Percentiles rank a stretch among this genome's conserved stretches.
Evolutionary conservation across 2,329 filamentous ascomycete genomes (phyloP).

Genomic region (Colletotrichum tofieldiae): DNA sequence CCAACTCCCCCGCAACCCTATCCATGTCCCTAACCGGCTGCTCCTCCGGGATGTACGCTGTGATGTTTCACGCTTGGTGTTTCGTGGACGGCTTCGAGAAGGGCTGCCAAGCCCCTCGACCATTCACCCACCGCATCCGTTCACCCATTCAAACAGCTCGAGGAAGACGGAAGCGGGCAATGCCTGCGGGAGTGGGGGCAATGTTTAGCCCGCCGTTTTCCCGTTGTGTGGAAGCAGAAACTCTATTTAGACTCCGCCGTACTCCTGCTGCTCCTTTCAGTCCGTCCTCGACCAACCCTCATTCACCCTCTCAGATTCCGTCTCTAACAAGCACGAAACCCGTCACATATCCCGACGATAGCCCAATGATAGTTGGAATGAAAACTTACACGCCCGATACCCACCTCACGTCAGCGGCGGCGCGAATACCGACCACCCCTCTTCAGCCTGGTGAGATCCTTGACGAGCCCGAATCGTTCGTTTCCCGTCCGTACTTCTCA

Average conservation of each 20-base stretch:
- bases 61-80: conserved; percentile 39
- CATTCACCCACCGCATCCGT: too few species aligned
- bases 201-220: background rate
- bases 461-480: background rate
- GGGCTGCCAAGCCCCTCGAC: conserved; percentile 1
- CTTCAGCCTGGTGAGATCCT: background rate
- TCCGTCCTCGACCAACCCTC: conserved; percentile 18
- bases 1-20: conserved; percentile 27
- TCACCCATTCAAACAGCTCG: background rate
- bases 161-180: background rate
- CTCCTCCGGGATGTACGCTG: conserved; percentile 32
- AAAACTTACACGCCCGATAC: background rate
- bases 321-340: conserved; percentile 21
- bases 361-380: background rate
- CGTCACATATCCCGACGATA: background rate
- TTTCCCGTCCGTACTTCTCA: background rate
- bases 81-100: conserved; percentile 40
- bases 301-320: conserved; percentile 8
- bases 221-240: conserved; percentile 17
- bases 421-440: background rate
- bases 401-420: too few species aligned
- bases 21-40: conserved; percentile 26
- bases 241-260: conserved; percentile 36
- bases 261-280: background rate
- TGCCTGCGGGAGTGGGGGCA: background rate